phyloP scores from a whole-genome alignment of 345 rosid species.

The Hypericum androsaemum region DNA sequence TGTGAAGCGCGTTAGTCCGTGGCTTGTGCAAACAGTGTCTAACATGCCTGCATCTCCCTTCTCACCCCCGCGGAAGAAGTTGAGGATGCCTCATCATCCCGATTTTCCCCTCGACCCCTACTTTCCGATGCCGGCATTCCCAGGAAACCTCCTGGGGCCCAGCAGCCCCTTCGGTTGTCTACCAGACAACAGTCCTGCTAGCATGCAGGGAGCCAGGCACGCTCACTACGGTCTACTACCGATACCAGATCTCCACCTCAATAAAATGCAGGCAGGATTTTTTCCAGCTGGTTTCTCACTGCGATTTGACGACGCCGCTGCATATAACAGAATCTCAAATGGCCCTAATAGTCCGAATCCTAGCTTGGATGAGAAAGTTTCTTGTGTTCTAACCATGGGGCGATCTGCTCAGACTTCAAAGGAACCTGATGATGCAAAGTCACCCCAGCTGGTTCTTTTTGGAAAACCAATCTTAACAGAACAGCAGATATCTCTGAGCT shows the following conservation, averaged over 20 bases:
- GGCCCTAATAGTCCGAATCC: conserved; percentile 24
- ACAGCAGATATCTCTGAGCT: conserved; percentile 28
- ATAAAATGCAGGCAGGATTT: conserved; percentile 18
- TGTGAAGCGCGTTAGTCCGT: conserved; percentile 7
- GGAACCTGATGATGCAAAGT: conserved; percentile 13
- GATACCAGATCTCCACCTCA: conserved; percentile 20
- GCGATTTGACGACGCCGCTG: neutral
- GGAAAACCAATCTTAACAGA: conserved; percentile 23
- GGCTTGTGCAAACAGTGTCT: neutral
- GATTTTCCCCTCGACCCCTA: conserved; percentile 38
- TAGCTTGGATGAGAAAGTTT: conserved; percentile 21
- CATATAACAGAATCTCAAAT: conserved; percentile 24
- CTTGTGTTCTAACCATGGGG: conserved; percentile 45
- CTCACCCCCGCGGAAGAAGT: neutral
- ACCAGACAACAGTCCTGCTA: conserved; percentile 23
- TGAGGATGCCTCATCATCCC: conserved; percentile 2
- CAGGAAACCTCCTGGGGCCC: conserved; percentile 19
- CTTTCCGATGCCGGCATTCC: conserved; percentile 16
- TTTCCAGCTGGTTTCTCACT: conserved; percentile 22
- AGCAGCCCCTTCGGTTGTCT: conserved; percentile 20
- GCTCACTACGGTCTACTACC: conserved; percentile 24
- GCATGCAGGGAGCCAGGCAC: conserved; percentile 40
- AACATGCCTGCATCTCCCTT: neutral
- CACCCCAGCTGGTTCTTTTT: conserved; percentile 18
- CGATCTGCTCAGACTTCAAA: conserved; percentile 15